These are phyloP conservation scores for Wickerhamomyces rabaulensis DNA, from an alignment of 805 yeast species.

Conservation along the genomic window DNA sequence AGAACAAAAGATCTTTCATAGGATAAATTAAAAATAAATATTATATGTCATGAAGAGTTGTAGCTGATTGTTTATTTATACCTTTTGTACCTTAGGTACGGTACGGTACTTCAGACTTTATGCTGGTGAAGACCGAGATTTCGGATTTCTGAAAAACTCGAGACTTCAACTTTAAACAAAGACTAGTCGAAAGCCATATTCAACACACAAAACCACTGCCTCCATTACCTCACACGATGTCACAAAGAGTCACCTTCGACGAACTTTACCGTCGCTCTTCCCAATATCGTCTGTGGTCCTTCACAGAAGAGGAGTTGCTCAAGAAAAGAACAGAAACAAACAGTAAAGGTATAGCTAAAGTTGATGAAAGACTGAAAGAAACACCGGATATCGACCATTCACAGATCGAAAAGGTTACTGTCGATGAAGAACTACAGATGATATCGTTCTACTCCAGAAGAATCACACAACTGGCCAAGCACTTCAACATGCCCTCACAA, in stretches of 20 bases:
- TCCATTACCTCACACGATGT: slow-evolving; percentile 3
- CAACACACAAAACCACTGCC: background rate
- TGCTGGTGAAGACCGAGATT: too few relatives aligned
- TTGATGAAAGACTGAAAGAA: slow-evolving; percentile 29
- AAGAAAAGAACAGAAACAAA: slow-evolving; percentile 46
- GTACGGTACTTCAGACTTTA: too few relatives aligned
- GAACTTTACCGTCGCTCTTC: slow-evolving; percentile 85
- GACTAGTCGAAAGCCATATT: background rate
- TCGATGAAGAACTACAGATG: slow-evolving; percentile 66
- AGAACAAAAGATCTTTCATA: slow-evolving; percentile 9
- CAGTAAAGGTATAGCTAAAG: slow-evolving; percentile 40
- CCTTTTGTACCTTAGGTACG: too few relatives aligned
- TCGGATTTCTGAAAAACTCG: background rate
- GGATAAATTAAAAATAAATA: slow-evolving; percentile 8
- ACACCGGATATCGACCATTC: slow-evolving; percentile 26
- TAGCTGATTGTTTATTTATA: too few relatives aligned
- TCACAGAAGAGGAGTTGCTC: slow-evolving; percentile 50
- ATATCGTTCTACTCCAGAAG: slow-evolving; percentile 70
- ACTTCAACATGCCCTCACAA: slow-evolving; percentile 81
- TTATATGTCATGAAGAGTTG: slow-evolving; percentile 7
- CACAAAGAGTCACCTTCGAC: slow-evolving; percentile 57
- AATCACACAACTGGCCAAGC: slow-evolving; percentile 62
- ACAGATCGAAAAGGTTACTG: slow-evolving; percentile 37
- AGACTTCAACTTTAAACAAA: too few relatives aligned
- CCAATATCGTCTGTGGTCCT: slow-evolving; percentile 86